A percentile compares a stretch with the other conserved stretches of the same genome.
Evolutionary conservation across 2,329 filamentous ascomycete species (phyloP).

Genomic region (Immersiporthe knoxdaviesiana): DNA sequence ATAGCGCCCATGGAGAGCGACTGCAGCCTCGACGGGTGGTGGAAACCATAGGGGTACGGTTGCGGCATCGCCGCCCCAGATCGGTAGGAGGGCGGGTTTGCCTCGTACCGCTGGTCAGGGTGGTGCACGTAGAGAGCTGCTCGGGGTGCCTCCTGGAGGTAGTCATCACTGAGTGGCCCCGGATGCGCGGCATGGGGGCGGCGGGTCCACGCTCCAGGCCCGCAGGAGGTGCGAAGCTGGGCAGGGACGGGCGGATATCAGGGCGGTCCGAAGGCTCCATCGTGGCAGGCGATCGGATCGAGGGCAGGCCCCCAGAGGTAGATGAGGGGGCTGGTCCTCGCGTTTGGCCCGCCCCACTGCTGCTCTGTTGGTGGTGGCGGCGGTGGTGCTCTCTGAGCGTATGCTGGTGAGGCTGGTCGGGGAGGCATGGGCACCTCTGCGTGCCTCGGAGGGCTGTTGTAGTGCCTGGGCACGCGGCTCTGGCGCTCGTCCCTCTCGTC

Average conservation of each 20-base stretch:
- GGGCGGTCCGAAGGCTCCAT: constrained; percentile 42
- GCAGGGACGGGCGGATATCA: constrained; percentile 44
- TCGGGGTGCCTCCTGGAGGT: constrained; percentile 36
- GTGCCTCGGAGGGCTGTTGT: constrained; percentile 41
- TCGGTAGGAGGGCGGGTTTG: constrained; percentile 37
- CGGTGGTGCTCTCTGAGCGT: constrained; percentile 34
- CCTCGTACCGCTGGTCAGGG: constrained; percentile 39
- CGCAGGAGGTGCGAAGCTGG: constrained; percentile 45
- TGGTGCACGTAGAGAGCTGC: constrained; percentile 35
- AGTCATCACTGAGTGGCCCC: constrained; percentile 43
- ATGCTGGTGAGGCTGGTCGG: constrained; percentile 43
- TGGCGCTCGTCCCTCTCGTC: constrained; percentile 46
- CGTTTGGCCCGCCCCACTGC: constrained; percentile 39
- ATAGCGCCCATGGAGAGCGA: constrained; percentile 50
- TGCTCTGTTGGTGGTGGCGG: constrained; percentile 29
- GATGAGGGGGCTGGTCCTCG: constrained; percentile 43
- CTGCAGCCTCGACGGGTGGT: constrained; percentile 50
- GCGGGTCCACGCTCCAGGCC: constrained; percentile 42
- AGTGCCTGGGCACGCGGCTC: constrained; percentile 53
- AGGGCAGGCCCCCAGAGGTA: constrained; percentile 38
- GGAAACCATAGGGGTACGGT: constrained; percentile 46
- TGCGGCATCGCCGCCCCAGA: constrained; percentile 30
- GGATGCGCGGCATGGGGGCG: constrained; percentile 37
- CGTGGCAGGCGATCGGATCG: constrained; percentile 37
- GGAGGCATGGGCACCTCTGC: constrained; percentile 33